A percentile compares a stretch with the other conserved stretches of the same genome.
Conservation (phyloP, 805 yeast genomes). For the Zygotorulaspora florentina region DNA sequence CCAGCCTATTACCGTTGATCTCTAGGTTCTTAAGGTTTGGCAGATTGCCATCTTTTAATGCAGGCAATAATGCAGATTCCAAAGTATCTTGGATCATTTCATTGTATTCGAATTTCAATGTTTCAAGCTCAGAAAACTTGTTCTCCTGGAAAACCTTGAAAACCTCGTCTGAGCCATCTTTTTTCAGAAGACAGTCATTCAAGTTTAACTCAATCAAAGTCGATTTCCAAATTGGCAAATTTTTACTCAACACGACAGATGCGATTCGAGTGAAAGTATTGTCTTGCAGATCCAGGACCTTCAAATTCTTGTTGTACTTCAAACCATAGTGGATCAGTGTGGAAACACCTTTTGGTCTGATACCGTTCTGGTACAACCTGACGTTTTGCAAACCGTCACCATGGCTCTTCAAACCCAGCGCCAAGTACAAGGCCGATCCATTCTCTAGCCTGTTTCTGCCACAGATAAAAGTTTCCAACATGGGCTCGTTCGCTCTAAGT, state of each 20-base stretch:
- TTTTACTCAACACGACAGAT: conserved; percentile 58
- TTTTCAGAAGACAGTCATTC: conserved; percentile 83
- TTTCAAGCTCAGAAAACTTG: conserved; percentile 43
- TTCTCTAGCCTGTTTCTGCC: conserved; percentile 97
- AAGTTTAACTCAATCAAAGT: conserved; percentile 71
- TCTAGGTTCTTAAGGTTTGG: conserved; percentile 65
- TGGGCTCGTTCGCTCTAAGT: conserved; percentile 40
- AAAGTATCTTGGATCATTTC: conserved; percentile 72
- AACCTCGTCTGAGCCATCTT: conserved; percentile 63
- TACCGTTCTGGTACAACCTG: conserved; percentile 92
- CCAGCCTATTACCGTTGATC: conserved; percentile 89
- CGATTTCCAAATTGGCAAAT: conserved; percentile 57
- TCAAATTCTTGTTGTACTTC: conserved; percentile 52
- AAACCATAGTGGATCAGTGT: conserved; percentile 72
- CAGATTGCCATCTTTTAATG: conserved; percentile 51
- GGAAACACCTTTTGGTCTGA: conserved; percentile 87
- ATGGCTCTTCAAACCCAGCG: conserved; percentile 82
- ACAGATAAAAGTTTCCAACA: conserved; percentile 83
- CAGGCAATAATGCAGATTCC: conserved; percentile 44
- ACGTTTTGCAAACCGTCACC: conserved; percentile 60
- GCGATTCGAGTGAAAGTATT: conserved; percentile 82
- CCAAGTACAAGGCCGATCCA: conserved; percentile 82
- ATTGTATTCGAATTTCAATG: conserved; percentile 78
- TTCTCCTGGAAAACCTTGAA: conserved; percentile 45
- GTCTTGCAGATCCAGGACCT: conserved; percentile 84